These are phyloP conservation scores for Pontederia paniculata DNA, from an alignment of 176 grass and related monocot species.

Conservation along the genomic window DNA sequence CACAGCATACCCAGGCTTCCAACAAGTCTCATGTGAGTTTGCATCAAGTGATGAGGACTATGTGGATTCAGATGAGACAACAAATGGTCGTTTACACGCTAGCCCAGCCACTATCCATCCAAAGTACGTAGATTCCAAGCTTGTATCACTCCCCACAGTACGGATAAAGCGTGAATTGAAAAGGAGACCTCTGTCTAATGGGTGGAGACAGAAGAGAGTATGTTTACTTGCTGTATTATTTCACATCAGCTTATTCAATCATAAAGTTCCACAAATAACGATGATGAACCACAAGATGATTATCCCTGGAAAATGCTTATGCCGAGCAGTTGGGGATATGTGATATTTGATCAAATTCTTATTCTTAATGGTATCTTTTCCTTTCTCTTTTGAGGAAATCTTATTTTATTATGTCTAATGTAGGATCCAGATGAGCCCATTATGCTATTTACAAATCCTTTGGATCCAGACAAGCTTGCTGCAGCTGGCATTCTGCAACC, in stretches of 20 bases:
- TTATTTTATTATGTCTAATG: neutral
- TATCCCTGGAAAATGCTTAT: too few species aligned
- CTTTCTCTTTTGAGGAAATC: constrained; percentile 4
- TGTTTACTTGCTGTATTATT: too few species aligned
- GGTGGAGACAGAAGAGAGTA: constrained; percentile 76
- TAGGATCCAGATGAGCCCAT: constrained; percentile 76
- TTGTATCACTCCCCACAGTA: constrained; percentile 36
- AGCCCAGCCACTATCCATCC: constrained; percentile 36
- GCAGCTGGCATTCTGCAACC: constrained; percentile 51
- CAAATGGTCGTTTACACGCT: constrained; percentile 46
- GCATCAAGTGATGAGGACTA: constrained; percentile 96
- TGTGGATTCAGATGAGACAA: constrained; percentile 63
- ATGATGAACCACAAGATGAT: too few species aligned
- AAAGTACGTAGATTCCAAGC: constrained; percentile 36
- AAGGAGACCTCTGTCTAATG: constrained; percentile 54
- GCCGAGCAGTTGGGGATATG: neutral
- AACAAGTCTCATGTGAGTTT: constrained; percentile 55
- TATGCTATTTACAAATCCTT: constrained; percentile 64
- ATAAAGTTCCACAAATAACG: too few species aligned
- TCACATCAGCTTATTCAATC: too few species aligned
- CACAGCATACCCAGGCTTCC: constrained; percentile 47
- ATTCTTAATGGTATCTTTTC: neutral
- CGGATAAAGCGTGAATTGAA: constrained; percentile 63
- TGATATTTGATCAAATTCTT: neutral
- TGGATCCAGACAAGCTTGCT: constrained; percentile 50